Conservation (phyloP, 441 rosid species). For the Adansonia grandidieri region DNA sequence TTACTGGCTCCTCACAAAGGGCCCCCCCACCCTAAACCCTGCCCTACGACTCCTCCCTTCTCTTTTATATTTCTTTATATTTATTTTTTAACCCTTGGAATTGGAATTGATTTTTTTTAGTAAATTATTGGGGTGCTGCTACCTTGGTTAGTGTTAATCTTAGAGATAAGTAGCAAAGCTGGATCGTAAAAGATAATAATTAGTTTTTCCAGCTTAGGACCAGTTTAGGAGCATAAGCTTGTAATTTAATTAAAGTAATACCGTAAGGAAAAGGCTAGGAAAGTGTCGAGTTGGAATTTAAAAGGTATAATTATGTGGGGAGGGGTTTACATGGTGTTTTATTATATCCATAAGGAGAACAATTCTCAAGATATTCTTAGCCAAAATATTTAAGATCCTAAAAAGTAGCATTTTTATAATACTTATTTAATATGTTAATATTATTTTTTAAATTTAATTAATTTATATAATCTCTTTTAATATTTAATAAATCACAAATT, state of each 20-base stretch:
- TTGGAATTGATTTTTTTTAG: background rate
- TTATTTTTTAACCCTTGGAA: no score
- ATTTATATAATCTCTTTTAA: no score
- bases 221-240: background rate
- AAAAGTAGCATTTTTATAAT: no score
- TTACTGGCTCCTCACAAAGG: background rate
- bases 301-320: background rate
- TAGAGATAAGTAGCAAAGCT: background rate
- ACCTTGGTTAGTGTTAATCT: background rate
- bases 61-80: background rate
- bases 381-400: no score
- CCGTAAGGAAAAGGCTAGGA: background rate
- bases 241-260: background rate
- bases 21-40: no score
- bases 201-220: slow-evolving; percentile 12
- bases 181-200: background rate
- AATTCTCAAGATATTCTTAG: no score
- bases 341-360: background rate
- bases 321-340: no score
- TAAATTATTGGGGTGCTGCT: background rate
- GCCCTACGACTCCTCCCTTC: no score
- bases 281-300: background rate
- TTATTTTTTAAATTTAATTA: no score
- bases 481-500: no score
- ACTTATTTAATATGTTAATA: no score